Conservation (phyloP, 768 basidiomycete species). For the Amylocystis lapponica region DNA sequence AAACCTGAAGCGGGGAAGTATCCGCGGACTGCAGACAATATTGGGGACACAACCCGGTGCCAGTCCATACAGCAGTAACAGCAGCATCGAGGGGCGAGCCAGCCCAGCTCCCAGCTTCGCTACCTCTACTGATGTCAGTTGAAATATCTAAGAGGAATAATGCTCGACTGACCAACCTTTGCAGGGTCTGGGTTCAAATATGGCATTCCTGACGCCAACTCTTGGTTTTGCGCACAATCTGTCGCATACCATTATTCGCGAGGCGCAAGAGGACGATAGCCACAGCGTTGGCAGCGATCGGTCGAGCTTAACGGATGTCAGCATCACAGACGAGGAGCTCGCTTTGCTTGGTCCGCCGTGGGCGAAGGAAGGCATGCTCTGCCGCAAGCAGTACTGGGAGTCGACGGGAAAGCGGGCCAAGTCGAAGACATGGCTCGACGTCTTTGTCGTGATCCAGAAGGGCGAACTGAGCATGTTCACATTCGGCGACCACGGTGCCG, state of each 20-base stretch:
- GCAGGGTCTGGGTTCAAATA: constrained; percentile 54
- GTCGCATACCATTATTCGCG: constrained; percentile 93
- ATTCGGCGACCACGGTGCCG: constrained; percentile 74
- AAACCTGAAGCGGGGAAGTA: constrained; percentile 85
- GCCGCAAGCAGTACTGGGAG: constrained; percentile 94
- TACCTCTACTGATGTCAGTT: constrained; percentile 75
- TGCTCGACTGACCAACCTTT: neutral
- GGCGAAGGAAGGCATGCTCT: constrained; percentile 98
- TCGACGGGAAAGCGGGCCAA: constrained; percentile 74
- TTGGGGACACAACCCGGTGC: constrained; percentile 55
- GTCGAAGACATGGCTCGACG: constrained; percentile 89
- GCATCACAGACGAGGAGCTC: constrained; percentile 92
- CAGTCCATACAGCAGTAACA: constrained; percentile 82
- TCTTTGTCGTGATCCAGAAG: constrained; percentile 92
- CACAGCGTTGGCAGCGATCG: constrained; percentile 61
- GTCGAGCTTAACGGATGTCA: constrained; percentile 67
- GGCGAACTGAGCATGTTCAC: constrained; percentile 95
- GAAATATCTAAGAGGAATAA: neutral
- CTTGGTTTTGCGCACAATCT: constrained; percentile 97
- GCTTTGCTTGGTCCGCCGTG: constrained; percentile 94
- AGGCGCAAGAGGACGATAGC: constrained; percentile 88
- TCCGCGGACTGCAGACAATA: constrained; percentile 82
- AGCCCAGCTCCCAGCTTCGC: constrained; percentile 95
- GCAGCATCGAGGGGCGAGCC: constrained; percentile 80
- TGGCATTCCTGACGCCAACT: constrained; percentile 72